phyloP scores from a whole-genome alignment of 345 rosid species.

The Populus ilicifolia region DNA sequence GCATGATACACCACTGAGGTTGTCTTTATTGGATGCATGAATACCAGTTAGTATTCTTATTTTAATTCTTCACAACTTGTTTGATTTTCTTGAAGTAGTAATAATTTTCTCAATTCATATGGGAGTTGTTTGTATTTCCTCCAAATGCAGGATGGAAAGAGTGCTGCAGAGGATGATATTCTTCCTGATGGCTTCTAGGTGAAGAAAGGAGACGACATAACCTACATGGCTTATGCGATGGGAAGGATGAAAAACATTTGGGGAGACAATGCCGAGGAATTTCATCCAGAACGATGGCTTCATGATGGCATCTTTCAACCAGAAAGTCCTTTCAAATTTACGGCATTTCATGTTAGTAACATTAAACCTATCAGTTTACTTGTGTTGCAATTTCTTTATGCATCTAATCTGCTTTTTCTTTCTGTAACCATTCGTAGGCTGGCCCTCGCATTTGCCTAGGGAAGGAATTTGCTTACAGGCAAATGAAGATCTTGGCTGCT shows the following conservation, averaged over 20 bases:
- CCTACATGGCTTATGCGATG: conserved; percentile 34
- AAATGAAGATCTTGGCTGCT: conserved; percentile 40
- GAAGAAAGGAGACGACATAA: conserved; percentile 32
- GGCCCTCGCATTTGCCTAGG: conserved; percentile 45
- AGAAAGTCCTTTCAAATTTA: conserved; percentile 38
- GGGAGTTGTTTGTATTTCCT: not conserved
- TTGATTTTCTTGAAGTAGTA: no score
- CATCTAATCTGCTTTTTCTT: not conserved
- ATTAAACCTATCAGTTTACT: not conserved
- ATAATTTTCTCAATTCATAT: no score
- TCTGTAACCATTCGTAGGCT: conserved; percentile 14
- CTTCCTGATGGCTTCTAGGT: conserved; percentile 40
- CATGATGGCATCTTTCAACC: conserved; percentile 25
- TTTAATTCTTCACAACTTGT: no score
- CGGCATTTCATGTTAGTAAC: conserved; percentile 35
- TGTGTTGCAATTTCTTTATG: not conserved
- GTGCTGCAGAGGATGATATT: conserved; percentile 30
- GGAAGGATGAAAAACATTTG: conserved; percentile 39
- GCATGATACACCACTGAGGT: no score
- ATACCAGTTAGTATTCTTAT: no score
- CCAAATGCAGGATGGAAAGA: conserved; percentile 31
- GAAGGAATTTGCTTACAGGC: conserved; percentile 43
- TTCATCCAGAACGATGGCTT: conserved; percentile 42
- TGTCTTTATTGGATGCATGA: no score
- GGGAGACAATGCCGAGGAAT: conserved; percentile 43